phyloP scores from a whole-genome alignment of 805 yeast genomes.

The Starmerella khaoyaiensis region DNA sequence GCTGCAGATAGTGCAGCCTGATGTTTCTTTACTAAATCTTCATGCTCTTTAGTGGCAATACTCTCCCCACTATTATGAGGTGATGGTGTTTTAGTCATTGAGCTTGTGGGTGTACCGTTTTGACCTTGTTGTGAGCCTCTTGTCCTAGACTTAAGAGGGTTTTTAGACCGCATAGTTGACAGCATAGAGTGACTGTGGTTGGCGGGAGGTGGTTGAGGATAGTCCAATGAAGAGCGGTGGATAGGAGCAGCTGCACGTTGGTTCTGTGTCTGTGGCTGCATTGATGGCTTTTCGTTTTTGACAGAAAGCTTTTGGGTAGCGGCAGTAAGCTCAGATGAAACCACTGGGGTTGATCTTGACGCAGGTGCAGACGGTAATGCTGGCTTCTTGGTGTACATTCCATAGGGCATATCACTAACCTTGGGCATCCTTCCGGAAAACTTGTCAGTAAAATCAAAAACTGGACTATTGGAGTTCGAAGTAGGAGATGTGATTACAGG shows the following conservation, averaged over 20 bases:
- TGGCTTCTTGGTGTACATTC: slow-evolving; percentile 17
- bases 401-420: slow-evolving; percentile 22
- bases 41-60: slow-evolving; percentile 5
- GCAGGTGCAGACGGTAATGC: slow-evolving; percentile 1
- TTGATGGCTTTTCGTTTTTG: slow-evolving; percentile 1
- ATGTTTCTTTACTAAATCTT: slow-evolving; percentile 6
- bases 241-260: slow-evolving; percentile 1
- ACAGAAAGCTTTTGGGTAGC: neutral
- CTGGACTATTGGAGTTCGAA: slow-evolving; percentile 1
- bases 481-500: neutral
- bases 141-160: slow-evolving; percentile 10
- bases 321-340: slow-evolving; percentile 2
- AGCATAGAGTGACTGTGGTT: slow-evolving; percentile 15
- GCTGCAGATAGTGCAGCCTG: slow-evolving; percentile 10
- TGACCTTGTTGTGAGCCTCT: neutral
- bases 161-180: slow-evolving; percentile 15
- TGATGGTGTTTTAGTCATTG: slow-evolving; percentile 8
- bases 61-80: slow-evolving; percentile 15
- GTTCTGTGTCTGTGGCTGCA: no score
- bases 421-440: slow-evolving; percentile 14
- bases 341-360: slow-evolving; percentile 2
- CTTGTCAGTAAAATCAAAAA: slow-evolving; percentile 8
- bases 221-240: slow-evolving; percentile 18
- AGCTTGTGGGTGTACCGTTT: neutral
- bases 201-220: slow-evolving; percentile 16